These are phyloP conservation scores for Carnegiea gigantea DNA, from an alignment of 179 eudicot species.

Conservation along the genomic window DNA sequence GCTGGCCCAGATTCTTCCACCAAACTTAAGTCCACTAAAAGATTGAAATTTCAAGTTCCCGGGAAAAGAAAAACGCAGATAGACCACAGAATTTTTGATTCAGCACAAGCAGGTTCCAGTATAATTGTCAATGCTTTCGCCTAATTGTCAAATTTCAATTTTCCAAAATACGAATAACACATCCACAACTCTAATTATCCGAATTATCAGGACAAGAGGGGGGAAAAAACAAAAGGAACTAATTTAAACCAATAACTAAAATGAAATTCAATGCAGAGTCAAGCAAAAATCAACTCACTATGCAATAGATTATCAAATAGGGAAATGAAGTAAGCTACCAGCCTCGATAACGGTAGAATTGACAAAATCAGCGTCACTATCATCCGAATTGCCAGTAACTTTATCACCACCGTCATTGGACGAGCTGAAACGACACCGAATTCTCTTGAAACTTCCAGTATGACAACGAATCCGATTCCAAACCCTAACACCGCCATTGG, in stretches of 20 bases:
- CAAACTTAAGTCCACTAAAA: neutral
- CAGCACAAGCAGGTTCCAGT: neutral
- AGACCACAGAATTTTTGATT: neutral
- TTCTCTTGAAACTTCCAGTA: slow-evolving; percentile 1
- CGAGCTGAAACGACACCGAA: slow-evolving; percentile 58
- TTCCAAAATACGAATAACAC: neutral
- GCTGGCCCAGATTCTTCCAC: neutral
- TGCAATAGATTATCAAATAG: neutral
- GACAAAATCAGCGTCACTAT: slow-evolving; percentile 57
- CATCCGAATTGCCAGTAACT: slow-evolving; percentile 53
- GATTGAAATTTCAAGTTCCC: neutral
- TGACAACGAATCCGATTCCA: slow-evolving; percentile 19
- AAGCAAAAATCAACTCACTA: slow-evolving; percentile 4
- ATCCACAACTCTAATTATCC: neutral
- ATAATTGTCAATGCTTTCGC: neutral
- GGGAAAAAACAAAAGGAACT: neutral
- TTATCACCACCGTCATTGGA: slow-evolving; percentile 60
- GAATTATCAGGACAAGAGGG: neutral
- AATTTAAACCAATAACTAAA: neutral
- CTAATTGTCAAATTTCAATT: neutral
- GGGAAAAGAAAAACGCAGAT: neutral
- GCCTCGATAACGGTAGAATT: slow-evolving; percentile 75
- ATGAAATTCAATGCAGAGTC: neutral
- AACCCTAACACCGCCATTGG: slow-evolving; percentile 15
- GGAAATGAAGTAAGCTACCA: slow-evolving; percentile 38